Conservation (phyloP, 495 filamentous ascomycete species). For the Pyrenula massariospora region DNA sequence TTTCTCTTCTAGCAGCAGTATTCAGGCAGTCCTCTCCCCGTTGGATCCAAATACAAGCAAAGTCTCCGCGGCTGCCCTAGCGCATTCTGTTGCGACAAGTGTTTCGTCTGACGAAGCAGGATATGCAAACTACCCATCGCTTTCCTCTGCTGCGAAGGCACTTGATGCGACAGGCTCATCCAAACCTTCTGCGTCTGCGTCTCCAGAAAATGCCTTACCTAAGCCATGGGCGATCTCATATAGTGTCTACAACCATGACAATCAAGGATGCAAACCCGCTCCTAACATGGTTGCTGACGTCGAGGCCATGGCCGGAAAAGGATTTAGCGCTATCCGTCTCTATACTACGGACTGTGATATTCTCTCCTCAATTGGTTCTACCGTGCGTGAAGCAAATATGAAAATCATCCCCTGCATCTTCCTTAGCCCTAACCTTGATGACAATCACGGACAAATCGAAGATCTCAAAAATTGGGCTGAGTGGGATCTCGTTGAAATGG, state of each 20-base stretch:
- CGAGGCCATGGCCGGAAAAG: conserved; percentile 52
- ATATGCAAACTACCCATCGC: not conserved
- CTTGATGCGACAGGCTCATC: not conserved
- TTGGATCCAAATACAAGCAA: not conserved
- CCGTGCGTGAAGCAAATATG: conserved; percentile 48
- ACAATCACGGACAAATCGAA: conserved; percentile 53
- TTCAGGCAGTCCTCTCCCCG: not conserved
- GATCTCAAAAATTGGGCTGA: conserved; percentile 61
- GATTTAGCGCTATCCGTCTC: conserved; percentile 73
- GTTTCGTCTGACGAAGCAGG: not conserved
- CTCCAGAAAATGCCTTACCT: not conserved
- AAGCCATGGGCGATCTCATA: conserved; percentile 80
- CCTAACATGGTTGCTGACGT: conserved; percentile 53
- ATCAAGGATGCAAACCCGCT: conserved; percentile 59
- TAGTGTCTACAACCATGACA: conserved; percentile 82
- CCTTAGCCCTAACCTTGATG: conserved; percentile 52
- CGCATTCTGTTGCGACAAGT: not conserved
- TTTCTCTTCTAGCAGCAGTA: not conserved
- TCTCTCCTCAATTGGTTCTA: conserved; percentile 60
- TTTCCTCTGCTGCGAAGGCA: not conserved
- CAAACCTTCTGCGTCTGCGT: not conserved
- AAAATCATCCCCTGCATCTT: conserved; percentile 79
- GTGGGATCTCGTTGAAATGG: conserved; percentile 65
- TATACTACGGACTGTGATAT: conserved; percentile 86
- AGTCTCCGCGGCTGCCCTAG: not conserved